These are phyloP conservation scores for Coemansia sp. DNA, from an alignment of 371 early-diverging fungal species.

Conservation along the genomic window DNA sequence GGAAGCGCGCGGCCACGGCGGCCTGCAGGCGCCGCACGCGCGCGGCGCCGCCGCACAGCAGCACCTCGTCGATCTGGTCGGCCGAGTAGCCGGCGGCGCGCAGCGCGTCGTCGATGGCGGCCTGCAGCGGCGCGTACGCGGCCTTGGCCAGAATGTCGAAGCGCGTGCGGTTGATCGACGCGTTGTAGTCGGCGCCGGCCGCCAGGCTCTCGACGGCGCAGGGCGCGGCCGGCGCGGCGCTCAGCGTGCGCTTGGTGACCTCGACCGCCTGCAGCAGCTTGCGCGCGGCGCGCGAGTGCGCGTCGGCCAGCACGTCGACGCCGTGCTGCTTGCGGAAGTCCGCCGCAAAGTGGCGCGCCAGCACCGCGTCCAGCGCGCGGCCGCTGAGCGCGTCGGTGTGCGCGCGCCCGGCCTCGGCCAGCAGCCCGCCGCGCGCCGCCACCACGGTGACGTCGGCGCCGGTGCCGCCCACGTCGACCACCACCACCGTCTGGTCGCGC, in stretches of 20 bases:
- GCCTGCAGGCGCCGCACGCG: constrained; percentile 97
- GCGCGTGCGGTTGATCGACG: constrained; percentile 82
- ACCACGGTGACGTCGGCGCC: constrained; percentile 92
- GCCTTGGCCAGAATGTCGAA: constrained; percentile 88
- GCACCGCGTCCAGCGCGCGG: constrained; percentile 84
- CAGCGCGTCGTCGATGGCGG: constrained; percentile 72
- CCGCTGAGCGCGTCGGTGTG: constrained; percentile 91
- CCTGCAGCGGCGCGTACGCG: constrained; percentile 74
- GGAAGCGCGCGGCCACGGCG: constrained; percentile 81
- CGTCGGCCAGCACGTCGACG: constrained; percentile 63
- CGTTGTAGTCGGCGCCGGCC: constrained; percentile 92
- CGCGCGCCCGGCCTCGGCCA: constrained; percentile 79
- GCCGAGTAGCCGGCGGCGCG: constrained; percentile 65
- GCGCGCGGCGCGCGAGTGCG: constrained; percentile 67
- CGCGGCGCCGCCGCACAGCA: constrained; percentile 97
- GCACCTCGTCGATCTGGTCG: constrained; percentile 80
- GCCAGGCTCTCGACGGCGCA: constrained; percentile 90
- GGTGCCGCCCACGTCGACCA: constrained; percentile 97
- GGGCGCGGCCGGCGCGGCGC: constrained; percentile 76
- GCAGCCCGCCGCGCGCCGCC: constrained; percentile 85
- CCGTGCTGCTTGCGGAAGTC: constrained; percentile 89
- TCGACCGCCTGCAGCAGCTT: constrained; percentile 87
- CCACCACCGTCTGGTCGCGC: constrained; percentile 79
- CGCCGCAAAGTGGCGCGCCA: constrained; percentile 78
- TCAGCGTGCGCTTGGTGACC: constrained; percentile 91